Evolutionary conservation across 345 rosid genomes (phyloP), one percentile per base, ranked within the genome.

Genomic region (Populus ilicifolia): DNA sequence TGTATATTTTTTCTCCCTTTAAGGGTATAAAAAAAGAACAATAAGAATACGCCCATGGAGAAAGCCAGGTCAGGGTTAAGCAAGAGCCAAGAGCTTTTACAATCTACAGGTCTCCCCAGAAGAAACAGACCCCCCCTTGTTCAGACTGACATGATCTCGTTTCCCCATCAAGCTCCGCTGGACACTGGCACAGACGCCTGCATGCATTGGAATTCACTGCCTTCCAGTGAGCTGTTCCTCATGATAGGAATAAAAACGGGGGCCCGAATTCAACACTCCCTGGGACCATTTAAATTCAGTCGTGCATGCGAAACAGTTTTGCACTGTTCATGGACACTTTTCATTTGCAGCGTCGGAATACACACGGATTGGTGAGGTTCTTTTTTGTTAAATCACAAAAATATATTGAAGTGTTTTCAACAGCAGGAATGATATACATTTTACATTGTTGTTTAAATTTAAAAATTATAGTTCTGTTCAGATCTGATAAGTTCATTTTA

Each of bases 91-190:
- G 48, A 64, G 52, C 16, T 6, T 52, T 5, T 16, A 46, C 25
- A 76, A 79, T 39, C 11, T 16, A 46, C 27, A 76, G 81, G 88
- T 87, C 76, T 87, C 89, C 88, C 76, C 5, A 6, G 72, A 70
- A 77, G 86, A 81, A 80, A 78, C 88, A 79, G 86, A 77, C 82
- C 71, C 86, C 86, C 84, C 74, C 63, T n/a, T 66, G 38, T 65
- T 35, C 77, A 73, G 72, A 75, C 77, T 72, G 18, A 35, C 67
- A 38, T 35, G 36, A 46, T 78, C 75, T 46, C 68, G 52, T 76
- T 69, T 76, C 78, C 17, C 66, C 52, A 39, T 78, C 81, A 77
- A 30, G n/a, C 18, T 5, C 5, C 20, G 35, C 43, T 52, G 68
- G 78, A 75, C 69, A 71, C 2, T 0, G 18, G 0, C 21, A 61